Evolutionary conservation across 352 stramenopile species (phyloP).

Genomic region (Phytophthora agathidicida): DNA sequence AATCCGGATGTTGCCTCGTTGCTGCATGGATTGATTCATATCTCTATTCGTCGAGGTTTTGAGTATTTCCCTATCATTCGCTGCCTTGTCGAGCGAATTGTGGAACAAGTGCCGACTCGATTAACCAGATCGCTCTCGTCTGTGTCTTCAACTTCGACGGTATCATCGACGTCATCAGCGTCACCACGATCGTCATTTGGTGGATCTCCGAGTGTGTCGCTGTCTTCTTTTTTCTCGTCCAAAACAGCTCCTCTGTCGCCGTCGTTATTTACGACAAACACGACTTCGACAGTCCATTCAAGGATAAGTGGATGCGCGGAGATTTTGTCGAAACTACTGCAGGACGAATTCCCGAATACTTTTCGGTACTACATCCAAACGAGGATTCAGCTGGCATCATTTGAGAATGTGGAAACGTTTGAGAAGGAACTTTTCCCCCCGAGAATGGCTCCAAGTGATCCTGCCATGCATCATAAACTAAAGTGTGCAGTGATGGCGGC

Average conservation of each 20-base stretch:
- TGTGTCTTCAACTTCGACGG: conserved; percentile 48
- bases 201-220: conserved; percentile 26
- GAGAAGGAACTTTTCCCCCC: conserved; percentile 71
- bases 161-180: conserved; percentile 44
- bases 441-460: conserved; percentile 56
- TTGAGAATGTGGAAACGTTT: conserved; percentile 74
- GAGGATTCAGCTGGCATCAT: conserved; percentile 71
- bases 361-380: conserved; percentile 79
- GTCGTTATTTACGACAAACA: conserved; percentile 49
- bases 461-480: conserved; percentile 58
- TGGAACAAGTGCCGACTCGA: conserved; percentile 45
- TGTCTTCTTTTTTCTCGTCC: conserved; percentile 32
- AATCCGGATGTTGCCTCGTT: conserved; percentile 66
- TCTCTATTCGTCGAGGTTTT: conserved; percentile 56
- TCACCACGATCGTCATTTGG: conserved; percentile 39
- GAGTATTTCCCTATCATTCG: conserved; percentile 53
- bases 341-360: conserved; percentile 77
- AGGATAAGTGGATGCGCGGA: conserved; percentile 70
- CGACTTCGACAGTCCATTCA: conserved; percentile 43
- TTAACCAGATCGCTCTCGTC: conserved; percentile 35
- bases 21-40: conserved; percentile 67
- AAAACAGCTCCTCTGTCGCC: conserved; percentile 25
- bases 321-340: conserved; percentile 69
- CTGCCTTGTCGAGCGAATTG: conserved; percentile 57
- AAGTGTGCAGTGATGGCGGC: conserved; percentile 55